Percentiles rank a stretch among this genome's conserved stretches.
Conservation (phyloP, 495 filamentous ascomycete genomes). For the Choiromyces venosus region DNA sequence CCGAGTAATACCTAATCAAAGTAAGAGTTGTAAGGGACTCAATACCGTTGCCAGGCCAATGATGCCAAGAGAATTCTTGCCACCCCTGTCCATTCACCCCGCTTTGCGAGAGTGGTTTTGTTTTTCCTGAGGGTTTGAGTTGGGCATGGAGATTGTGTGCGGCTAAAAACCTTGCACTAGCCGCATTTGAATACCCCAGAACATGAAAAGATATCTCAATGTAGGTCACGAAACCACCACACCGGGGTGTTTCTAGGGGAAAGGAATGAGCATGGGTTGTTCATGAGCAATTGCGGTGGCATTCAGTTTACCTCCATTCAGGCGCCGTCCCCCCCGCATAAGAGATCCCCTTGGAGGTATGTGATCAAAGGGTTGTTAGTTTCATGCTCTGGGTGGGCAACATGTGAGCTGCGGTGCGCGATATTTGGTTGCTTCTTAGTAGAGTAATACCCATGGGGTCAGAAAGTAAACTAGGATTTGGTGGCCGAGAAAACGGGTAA, state of each 20-base stretch:
- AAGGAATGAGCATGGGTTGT: conserved; percentile 1
- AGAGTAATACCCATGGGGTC: neutral
- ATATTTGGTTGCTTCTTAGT: neutral
- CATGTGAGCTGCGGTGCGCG: neutral
- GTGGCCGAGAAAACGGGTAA: neutral
- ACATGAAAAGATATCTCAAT: conserved; percentile 20
- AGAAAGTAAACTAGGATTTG: neutral
- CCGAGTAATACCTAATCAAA: neutral
- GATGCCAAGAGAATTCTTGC: neutral
- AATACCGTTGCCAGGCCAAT: neutral
- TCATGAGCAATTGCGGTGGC: neutral
- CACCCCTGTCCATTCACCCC: conserved; percentile 15
- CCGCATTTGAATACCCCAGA: conserved; percentile 6
- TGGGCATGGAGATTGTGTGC: conserved; percentile 8
- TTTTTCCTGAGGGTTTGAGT: neutral
- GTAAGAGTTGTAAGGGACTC: neutral
- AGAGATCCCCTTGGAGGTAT: neutral
- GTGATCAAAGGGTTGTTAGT: neutral
- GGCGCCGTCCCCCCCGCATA: conserved; percentile 15
- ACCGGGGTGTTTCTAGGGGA: conserved; percentile 12
- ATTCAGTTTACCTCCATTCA: neutral
- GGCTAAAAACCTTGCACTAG: conserved; percentile 23
- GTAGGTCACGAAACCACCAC: conserved; percentile 3
- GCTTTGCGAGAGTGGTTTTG: conserved; percentile 15
- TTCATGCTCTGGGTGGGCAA: neutral